Conservation (phyloP, 352 stramenopile genomes). For the Phytopythium aichiense region DNA sequence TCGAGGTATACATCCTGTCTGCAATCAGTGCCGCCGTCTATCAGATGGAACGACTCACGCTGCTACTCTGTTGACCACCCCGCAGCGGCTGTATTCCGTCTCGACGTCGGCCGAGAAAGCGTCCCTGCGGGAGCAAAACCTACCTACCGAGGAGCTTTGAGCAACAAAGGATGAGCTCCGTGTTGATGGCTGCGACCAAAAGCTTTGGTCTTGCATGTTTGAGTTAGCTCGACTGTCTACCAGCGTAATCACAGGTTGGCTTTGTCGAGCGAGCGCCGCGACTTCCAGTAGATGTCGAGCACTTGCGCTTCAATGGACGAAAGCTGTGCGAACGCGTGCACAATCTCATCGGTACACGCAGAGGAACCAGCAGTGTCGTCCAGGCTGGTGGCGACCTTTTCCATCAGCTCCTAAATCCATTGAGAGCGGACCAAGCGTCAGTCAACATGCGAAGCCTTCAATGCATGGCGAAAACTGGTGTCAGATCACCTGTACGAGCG, state of each 20-base stretch:
- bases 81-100: constrained; percentile 63
- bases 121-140: constrained; percentile 48
- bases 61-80: constrained; percentile 1
- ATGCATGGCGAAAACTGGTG: background rate
- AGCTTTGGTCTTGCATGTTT: constrained; percentile 3
- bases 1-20: constrained; percentile 43
- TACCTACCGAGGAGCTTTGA: constrained; percentile 63
- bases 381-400: constrained; percentile 26
- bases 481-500: background rate
- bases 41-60: background rate
- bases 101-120: constrained; percentile 68
- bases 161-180: background rate
- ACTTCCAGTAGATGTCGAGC: constrained; percentile 55
- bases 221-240: background rate
- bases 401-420: constrained; percentile 24
- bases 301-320: constrained; percentile 36
- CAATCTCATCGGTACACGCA: constrained; percentile 41
- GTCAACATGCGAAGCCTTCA: background rate
- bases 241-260: constrained; percentile 27
- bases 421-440: constrained; percentile 1
- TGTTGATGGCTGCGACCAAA: too few relatives aligned
- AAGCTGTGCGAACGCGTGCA: constrained; percentile 35
- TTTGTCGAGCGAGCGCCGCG: constrained; percentile 33
- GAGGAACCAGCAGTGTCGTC: constrained; percentile 20
- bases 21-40: background rate